Base-by-base conservation (phyloP, 805 yeast species). In the Pichia thaimueangensis region DNA sequence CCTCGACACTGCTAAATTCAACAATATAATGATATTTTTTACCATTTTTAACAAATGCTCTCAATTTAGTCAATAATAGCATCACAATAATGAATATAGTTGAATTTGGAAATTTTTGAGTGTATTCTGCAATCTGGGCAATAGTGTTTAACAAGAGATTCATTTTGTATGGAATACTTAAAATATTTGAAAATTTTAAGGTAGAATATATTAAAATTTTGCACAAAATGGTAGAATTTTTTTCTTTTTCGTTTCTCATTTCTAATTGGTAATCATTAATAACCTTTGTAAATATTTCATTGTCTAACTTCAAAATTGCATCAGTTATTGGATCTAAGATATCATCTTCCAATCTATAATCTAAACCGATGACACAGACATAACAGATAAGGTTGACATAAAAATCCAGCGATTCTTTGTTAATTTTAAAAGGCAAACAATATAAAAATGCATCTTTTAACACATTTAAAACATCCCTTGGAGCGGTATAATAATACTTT, bases 401-500 rank as follows among this genome's bases (percentile, higher is more conserved):
- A 8, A 46, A 39, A 10, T 37, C 31, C 17, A 45, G 37, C 2
- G 46, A 42, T 12, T 38, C 37, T 9, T 40, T 35, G 36, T 53
- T 53, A 23, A 48, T 47, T 4, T 49, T 45, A 2, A 57, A 35
- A 4, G 51, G 37, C 3, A 43, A 10, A 13, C 57, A 52, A 17
- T 45, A 43, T 4, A 39, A 24, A 31, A 46, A 55, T 9, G 53
- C 38, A 10, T 47, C 45, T 23, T 50, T 43, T 19, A 64, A 41
- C 2, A 59, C 51, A 24, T 39, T 42, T 41, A 41, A 43, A 27
- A 39, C 53, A 34, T 27, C 48, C 41, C 24, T 54, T 55, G 52
- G 59, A 54, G 53, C 64, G 71, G 52, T 74, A 3, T 32, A 21
- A 32, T 48, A 52, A 35, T 49, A 78, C 6, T 65, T 61, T n/a